Evolutionary conservation across 257 asterid species (phyloP), one percentile per base, ranked within the genome.

Genomic region (Capsicum chinense): DNA sequence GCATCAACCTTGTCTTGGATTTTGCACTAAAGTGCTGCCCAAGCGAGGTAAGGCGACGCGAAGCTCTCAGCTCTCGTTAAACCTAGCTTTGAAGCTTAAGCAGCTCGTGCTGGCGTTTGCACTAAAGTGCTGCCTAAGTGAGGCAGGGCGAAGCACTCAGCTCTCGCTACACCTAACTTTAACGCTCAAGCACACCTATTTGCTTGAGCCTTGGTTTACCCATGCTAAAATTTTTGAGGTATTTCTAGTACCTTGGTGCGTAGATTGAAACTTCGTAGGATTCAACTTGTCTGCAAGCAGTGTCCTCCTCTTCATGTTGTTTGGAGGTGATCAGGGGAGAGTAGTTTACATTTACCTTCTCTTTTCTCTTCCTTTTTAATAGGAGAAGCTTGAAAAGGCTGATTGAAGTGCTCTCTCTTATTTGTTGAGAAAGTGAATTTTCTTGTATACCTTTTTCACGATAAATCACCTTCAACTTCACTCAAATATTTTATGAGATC

Each of bases 291-390:
- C 5, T 52, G 63, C 7, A 52, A 76, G 26, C 52, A 52, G 39
- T 26, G 81, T 50, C 19, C 80, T 19, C 7, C 60, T 13, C 47
- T 50, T 74, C 63, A 26, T 76, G 63, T 76, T 52, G 48, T 76
- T 76, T 52, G 81, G 48, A 5, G 81, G 48, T 52, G 62, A 76
- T 8, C 19, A 76, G 81, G 52, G 59, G 14, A 76, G 58, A 74
- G 39, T 2, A 52, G 19, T 52, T 57, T 14, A 13, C 62, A 26
- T 76, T 64, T 67, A 15, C 2, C 12, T 52, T 76, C 14, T 76
- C 14, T 52, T 76, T 76, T 35, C 63, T 4, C 44, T 52, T 52
- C 44, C 7, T 13, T 52, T 52, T 76, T 47, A 74, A 13, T 21
- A 2, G 47, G 14, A 74, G 52, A 74, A 74, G 47, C 81, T 76